phyloP scores from a whole-genome alignment of 306 rosid species.

The Malus asiatica region DNA sequence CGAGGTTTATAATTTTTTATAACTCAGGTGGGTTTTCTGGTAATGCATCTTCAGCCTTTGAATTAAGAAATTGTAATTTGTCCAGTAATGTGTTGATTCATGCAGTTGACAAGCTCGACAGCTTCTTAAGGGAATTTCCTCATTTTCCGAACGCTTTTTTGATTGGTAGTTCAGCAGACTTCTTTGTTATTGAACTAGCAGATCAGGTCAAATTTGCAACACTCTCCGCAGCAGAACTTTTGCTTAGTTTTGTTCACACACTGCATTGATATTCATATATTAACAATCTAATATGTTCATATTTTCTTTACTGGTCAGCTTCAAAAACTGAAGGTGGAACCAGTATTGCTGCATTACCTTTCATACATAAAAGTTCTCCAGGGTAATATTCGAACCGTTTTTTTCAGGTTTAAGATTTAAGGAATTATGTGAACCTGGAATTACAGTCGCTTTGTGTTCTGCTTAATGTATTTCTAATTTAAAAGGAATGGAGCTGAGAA shows the following conservation, averaged over 20 bases:
- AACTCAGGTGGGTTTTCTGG: conserved; percentile 56
- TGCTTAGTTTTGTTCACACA: neutral
- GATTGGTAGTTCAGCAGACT: conserved; percentile 76
- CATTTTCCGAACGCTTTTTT: conserved; percentile 72
- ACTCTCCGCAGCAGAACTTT: neutral
- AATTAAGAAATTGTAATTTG: conserved; percentile 11
- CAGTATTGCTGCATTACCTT: conserved; percentile 86
- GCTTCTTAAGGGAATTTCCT: conserved; percentile 78
- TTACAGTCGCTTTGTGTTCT: conserved; percentile 1
- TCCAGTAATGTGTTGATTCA: conserved; percentile 16
- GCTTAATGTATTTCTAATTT: conserved; percentile 1
- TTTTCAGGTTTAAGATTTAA: conserved; percentile 11
- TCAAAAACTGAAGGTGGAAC: conserved; percentile 93
- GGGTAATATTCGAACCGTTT: conserved; percentile 40
- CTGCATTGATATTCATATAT: neutral
- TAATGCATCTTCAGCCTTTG: conserved; percentile 7
- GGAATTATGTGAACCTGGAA: conserved; percentile 13
- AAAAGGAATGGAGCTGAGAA: conserved; percentile 84
- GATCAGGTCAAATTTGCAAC: conserved; percentile 52
- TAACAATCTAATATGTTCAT: neutral
- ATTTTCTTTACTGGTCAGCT: conserved; percentile 48
- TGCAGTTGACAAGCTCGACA: conserved; percentile 68
- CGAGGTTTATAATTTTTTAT: conserved; percentile 84
- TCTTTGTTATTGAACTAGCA: conserved; percentile 84
- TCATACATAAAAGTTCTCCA: conserved; percentile 63